Conservation (phyloP, 805 yeast genomes). For the Lipomyces japonicus region DNA sequence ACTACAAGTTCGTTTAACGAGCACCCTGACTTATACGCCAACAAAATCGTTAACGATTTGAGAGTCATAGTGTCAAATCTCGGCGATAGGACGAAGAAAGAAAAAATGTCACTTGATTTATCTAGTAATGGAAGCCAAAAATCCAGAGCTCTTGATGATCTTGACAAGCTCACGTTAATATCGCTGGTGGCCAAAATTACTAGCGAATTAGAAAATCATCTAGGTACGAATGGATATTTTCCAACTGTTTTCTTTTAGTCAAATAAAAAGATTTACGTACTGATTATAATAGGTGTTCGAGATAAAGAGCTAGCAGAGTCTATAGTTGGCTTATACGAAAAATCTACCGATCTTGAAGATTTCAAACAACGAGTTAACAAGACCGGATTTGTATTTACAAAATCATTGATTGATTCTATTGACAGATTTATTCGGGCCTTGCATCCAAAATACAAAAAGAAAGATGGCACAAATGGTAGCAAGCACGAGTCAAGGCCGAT, state of each 20-base stretch:
- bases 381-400: slow-evolving; percentile 45
- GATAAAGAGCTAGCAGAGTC: slow-evolving; percentile 49
- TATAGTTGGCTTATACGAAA: slow-evolving; percentile 41
- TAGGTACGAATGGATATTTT: slow-evolving; percentile 24
- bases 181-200: slow-evolving; percentile 38
- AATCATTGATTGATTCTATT: slow-evolving; percentile 33
- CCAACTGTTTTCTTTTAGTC: neutral
- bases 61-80: too few species aligned
- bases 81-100: too few species aligned
- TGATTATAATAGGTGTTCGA: slow-evolving; percentile 35
- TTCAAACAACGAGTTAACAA: slow-evolving; percentile 42
- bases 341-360: slow-evolving; percentile 36
- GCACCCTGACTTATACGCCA: too few species aligned
- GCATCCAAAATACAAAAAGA: slow-evolving; percentile 37
- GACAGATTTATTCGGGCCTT: slow-evolving; percentile 34
- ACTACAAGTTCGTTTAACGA: too few species aligned
- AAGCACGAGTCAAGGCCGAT: neutral
- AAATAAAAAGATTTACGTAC: neutral
- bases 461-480: neutral
- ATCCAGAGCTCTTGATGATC: slow-evolving; percentile 32
- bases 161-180: slow-evolving; percentile 36
- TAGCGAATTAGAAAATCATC: slow-evolving; percentile 35
- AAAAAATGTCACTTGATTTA: too few species aligned
- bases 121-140: too few species aligned
- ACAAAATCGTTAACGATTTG: too few species aligned